Conservation (phyloP, 495 filamentous ascomycete species). For the Podospora australis region DNA sequence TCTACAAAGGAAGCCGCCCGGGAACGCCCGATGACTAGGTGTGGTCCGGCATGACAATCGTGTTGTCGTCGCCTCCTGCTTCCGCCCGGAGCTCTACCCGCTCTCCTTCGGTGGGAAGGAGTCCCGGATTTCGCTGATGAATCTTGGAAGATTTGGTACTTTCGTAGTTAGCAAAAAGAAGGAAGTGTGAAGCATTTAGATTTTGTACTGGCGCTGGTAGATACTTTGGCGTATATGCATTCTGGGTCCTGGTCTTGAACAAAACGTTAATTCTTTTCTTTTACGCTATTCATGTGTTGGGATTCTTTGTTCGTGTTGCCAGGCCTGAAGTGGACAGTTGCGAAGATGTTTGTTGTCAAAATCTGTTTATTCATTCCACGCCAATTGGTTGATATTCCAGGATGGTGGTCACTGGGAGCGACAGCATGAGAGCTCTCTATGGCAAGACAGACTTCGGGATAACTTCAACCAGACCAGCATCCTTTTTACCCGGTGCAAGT, state of each 20-base stretch:
- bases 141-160: background rate
- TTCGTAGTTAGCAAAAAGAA: no score
- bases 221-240: background rate
- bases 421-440: no score
- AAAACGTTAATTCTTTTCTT: background rate
- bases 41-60: constrained; percentile 24
- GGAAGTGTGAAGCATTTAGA: no score
- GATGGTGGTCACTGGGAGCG: no score
- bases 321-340: background rate
- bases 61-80: constrained; percentile 16
- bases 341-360: no score
- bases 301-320: background rate
- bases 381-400: no score
- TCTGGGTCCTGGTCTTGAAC: background rate
- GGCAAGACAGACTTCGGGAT: no score
- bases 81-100: constrained; percentile 5
- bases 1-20: constrained; percentile 28
- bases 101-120: background rate
- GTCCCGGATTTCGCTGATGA: background rate
- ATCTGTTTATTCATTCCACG: no score
- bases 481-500: background rate
- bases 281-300: background rate
- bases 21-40: constrained; percentile 34
- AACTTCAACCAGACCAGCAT: no score
- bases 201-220: background rate